phyloP scores from a whole-genome alignment of 805 yeast species.

The Saccharomycopsis guyanensis region DNA sequence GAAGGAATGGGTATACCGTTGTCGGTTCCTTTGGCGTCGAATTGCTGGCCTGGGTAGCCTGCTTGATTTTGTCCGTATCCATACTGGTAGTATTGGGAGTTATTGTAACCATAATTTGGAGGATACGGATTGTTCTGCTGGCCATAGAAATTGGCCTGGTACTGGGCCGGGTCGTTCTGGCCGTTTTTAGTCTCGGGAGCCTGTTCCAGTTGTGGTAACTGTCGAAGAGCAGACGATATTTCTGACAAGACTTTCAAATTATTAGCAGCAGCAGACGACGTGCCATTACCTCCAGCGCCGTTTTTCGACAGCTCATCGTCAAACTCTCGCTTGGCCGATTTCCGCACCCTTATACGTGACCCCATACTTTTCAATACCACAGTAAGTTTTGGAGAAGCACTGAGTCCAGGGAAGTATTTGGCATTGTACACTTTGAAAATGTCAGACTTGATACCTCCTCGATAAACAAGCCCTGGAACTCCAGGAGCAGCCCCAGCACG shows the following conservation, averaged over 20 bases:
- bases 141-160: neutral
- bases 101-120: neutral
- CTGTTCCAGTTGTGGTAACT: constrained; percentile 1
- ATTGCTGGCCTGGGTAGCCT: neutral
- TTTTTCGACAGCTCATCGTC: neutral
- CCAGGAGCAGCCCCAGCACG: neutral
- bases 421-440: constrained; percentile 15
- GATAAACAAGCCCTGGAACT: constrained; percentile 1
- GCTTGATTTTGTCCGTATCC: neutral
- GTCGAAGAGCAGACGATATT: constrained; percentile 9
- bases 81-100: constrained; percentile 1
- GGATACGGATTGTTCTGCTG: neutral
- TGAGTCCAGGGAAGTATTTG: constrained; percentile 17
- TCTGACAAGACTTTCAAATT: constrained; percentile 17
- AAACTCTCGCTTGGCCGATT: neutral
- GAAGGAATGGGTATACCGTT: neutral
- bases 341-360: constrained; percentile 16
- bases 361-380: constrained; percentile 14
- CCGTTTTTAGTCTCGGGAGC: neutral
- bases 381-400: constrained; percentile 11
- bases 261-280: constrained; percentile 1
- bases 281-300: neutral
- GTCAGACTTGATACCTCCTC: constrained; percentile 10
- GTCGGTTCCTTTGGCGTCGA: neutral
- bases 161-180: neutral